These are phyloP conservation scores for Termitomyces titanicus DNA, from an alignment of 768 basidiomycete species.

Conservation along the genomic window DNA sequence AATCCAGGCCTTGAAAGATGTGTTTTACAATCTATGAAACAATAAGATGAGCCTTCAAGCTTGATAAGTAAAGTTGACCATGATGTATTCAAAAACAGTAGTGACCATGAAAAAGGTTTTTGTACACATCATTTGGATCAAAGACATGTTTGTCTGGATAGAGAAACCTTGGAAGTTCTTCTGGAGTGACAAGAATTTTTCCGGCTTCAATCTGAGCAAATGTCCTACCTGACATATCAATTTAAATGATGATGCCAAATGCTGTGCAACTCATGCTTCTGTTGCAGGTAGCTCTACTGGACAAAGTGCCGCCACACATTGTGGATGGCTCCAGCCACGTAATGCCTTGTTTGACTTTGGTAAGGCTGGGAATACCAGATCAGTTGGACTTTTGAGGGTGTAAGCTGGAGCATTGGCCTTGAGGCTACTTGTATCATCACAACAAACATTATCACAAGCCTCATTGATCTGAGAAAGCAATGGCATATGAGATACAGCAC, in stretches of 20 bases:
- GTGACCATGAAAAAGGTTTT: not conserved
- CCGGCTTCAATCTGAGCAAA: slow-evolving; percentile 6
- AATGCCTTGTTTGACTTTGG: slow-evolving; percentile 1
- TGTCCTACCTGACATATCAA: not conserved
- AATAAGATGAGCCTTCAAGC: not conserved
- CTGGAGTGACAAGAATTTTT: not conserved
- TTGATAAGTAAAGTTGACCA: too few relatives aligned
- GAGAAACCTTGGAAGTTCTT: slow-evolving; percentile 10
- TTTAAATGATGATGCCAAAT: too few relatives aligned
- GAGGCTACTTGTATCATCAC: slow-evolving; percentile 8
- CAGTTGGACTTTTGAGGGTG: not conserved
- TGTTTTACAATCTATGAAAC: slow-evolving; percentile 13
- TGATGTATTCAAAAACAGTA: slow-evolving; percentile 2
- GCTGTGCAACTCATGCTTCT: not conserved
- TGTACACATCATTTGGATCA: not conserved
- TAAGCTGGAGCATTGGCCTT: slow-evolving; percentile 6
- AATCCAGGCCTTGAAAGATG: not conserved
- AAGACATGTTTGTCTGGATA: slow-evolving; percentile 6
- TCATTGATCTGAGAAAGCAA: not conserved
- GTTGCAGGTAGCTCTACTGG: slow-evolving; percentile 4
- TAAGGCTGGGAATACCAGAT: not conserved
- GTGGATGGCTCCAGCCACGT: slow-evolving; percentile 11
- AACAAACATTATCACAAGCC: not conserved
- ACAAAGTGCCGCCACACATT: slow-evolving; percentile 9
- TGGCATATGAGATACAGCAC: not conserved